phyloP scores from a whole-genome alignment of 2,329 filamentous ascomycete species.

The Lizonia empirigonia region DNA sequence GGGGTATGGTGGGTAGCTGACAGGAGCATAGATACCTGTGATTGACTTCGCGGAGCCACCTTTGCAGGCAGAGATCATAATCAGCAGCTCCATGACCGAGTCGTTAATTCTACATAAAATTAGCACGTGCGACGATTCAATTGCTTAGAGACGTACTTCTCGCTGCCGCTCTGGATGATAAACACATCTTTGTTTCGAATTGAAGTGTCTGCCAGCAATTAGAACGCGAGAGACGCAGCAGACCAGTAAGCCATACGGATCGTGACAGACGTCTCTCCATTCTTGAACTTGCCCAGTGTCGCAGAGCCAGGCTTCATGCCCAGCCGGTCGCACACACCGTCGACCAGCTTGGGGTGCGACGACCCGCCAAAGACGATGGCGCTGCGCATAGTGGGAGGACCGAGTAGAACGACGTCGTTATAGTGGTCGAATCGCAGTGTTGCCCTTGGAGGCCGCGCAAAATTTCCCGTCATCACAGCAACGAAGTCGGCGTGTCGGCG shows the following conservation, averaged over 20 bases:
- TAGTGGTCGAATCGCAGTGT: conserved; percentile 30
- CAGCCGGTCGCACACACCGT: conserved; percentile 69
- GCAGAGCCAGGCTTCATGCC: conserved; percentile 65
- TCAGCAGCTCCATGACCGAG: conserved; percentile 97
- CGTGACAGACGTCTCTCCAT: conserved; percentile 72
- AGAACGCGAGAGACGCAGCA: conserved; percentile 20
- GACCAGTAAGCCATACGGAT: conserved; percentile 56
- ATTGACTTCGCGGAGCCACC: conserved; percentile 96
- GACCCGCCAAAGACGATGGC: conserved; percentile 71
- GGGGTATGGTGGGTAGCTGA: conserved; percentile 11
- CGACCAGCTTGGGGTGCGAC: conserved; percentile 67
- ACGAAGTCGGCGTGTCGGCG: conserved; percentile 17
- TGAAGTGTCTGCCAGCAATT: conserved; percentile 57
- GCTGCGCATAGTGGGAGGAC: conserved; percentile 62
- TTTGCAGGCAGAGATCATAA: conserved; percentile 99
- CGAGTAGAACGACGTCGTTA: conserved; percentile 39
- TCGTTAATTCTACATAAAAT: conserved; percentile 76
- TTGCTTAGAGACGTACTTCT: conserved; percentile 58
- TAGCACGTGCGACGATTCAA: conserved; percentile 24
- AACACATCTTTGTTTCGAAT: conserved; percentile 99
- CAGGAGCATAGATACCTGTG: conserved; percentile 69
- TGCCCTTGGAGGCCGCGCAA: conserved; percentile 26
- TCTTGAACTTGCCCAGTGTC: conserved; percentile 69
- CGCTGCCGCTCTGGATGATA: conserved; percentile 95
- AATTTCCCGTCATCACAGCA: conserved; percentile 33